phyloP scores from a whole-genome alignment of 139 green algal genomes.

The Trebouxia sp. region DNA sequence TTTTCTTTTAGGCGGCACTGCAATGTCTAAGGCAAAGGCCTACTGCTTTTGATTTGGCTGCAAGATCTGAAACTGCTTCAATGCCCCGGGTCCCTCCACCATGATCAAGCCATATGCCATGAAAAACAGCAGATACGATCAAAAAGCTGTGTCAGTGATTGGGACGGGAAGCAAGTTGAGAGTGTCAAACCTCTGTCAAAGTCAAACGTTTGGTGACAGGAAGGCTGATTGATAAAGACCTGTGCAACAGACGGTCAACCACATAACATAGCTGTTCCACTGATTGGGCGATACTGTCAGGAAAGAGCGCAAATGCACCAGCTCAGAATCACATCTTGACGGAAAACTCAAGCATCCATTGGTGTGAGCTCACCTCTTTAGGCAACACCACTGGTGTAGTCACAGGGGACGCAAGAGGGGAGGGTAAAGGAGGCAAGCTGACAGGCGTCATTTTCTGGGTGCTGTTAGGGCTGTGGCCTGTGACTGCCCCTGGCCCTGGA shows the following conservation, averaged over 20 bases:
- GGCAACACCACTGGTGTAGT: not conserved
- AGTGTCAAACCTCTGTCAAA: no score
- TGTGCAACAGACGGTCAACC: no score
- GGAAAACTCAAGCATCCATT: no score
- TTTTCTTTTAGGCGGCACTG: not conserved
- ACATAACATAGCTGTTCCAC: no score
- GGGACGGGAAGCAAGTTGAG: no score
- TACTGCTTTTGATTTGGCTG: conserved; percentile 11
- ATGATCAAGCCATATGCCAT: not conserved
- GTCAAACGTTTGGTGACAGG: no score
- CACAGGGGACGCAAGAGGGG: not conserved
- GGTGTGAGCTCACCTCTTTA: conserved; percentile 1
- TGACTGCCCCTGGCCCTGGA: not conserved
- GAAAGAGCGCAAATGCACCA: no score
- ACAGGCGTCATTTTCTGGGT: conserved; percentile 8
- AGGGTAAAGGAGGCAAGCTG: not conserved
- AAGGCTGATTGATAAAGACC: no score
- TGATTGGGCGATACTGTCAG: no score
- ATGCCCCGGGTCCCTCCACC: conserved; percentile 11
- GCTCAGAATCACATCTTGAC: no score
- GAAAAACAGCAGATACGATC: not conserved
- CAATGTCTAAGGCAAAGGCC: conserved; percentile 21
- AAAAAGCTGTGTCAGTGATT: no score
- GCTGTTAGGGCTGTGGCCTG: conserved; percentile 11
- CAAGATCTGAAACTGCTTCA: not conserved